Conservation (phyloP, 2,329 filamentous ascomycete species). For the Aspergillus chevalieri region DNA sequence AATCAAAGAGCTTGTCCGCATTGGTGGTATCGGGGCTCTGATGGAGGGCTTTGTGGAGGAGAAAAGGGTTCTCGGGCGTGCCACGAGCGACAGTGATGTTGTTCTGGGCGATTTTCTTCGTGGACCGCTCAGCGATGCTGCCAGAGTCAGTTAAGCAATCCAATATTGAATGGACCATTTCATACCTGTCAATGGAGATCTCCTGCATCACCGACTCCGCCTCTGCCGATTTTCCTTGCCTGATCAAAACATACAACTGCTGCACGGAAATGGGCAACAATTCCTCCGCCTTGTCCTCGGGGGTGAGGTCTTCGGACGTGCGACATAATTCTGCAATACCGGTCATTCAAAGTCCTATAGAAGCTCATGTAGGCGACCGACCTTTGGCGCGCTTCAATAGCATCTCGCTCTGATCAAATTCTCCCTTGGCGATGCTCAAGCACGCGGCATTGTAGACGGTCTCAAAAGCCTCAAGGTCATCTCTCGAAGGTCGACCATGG, state of each 20-base stretch:
- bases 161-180: background rate
- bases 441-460: constrained; percentile 61
- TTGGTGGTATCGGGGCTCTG: constrained; percentile 41
- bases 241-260: constrained; percentile 54
- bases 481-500: constrained; percentile 50
- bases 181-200: constrained; percentile 48
- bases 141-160: constrained; percentile 7
- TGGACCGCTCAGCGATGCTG: constrained; percentile 54
- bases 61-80: constrained; percentile 49
- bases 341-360: background rate
- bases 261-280: constrained; percentile 56
- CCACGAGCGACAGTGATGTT: constrained; percentile 49
- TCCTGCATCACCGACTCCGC: constrained; percentile 48
- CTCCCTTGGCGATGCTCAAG: constrained; percentile 55
- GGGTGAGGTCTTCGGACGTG: constrained; percentile 53
- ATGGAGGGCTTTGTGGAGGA: constrained; percentile 52
- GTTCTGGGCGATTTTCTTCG: constrained; percentile 54
- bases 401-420: constrained; percentile 52
- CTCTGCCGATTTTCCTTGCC: constrained; percentile 50
- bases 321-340: constrained; percentile 48
- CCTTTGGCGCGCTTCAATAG: constrained; percentile 55
- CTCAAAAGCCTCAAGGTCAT: constrained; percentile 59
- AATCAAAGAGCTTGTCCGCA: constrained; percentile 54
- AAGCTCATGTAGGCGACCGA: constrained; percentile 15
- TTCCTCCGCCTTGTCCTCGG: constrained; percentile 55